A percentile compares a stretch with the other conserved stretches of the same genome.
Conservation (phyloP, 176 grass and related monocot species). For the Oryza meyeriana region DNA sequence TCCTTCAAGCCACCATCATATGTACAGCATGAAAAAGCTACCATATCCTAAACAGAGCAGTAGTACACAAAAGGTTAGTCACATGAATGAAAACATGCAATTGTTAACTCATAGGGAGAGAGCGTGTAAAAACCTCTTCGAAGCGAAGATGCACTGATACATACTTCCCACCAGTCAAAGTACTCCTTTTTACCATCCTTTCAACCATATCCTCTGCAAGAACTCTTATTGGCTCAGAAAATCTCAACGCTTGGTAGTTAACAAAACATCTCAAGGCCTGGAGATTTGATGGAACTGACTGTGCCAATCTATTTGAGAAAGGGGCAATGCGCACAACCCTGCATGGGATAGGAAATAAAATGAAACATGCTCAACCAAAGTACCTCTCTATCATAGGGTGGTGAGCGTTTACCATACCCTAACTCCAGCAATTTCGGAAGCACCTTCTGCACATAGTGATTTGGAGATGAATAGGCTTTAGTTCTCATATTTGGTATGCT, state of each 20-base stretch:
- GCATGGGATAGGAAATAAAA: slow-evolving; percentile 36
- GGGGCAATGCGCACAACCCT: slow-evolving; percentile 90
- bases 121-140: slow-evolving; percentile 64
- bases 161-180: slow-evolving; percentile 71
- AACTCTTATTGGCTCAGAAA: slow-evolving; percentile 71
- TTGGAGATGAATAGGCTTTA: slow-evolving; percentile 73
- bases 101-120: background rate
- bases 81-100: slow-evolving; percentile 21
- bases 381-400: background rate
- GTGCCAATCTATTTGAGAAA: slow-evolving; percentile 92
- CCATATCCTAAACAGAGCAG: slow-evolving; percentile 71
- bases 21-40: slow-evolving; percentile 98
- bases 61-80: slow-evolving; percentile 26
- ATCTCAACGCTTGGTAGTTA: slow-evolving; percentile 85
- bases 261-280: slow-evolving; percentile 81
- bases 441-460: slow-evolving; percentile 80
- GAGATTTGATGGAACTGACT: slow-evolving; percentile 62
- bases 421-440: slow-evolving; percentile 79
- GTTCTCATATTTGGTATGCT: slow-evolving; percentile 96
- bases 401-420: slow-evolving; percentile 49
- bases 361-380: slow-evolving; percentile 26
- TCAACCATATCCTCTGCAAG: slow-evolving; percentile 72
- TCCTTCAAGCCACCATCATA: slow-evolving; percentile 89
- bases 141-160: slow-evolving; percentile 97
- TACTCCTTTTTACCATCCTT: slow-evolving; percentile 75